Conservation (phyloP, 148 eudicot genomes). For the Suaeda aralocaspica region DNA sequence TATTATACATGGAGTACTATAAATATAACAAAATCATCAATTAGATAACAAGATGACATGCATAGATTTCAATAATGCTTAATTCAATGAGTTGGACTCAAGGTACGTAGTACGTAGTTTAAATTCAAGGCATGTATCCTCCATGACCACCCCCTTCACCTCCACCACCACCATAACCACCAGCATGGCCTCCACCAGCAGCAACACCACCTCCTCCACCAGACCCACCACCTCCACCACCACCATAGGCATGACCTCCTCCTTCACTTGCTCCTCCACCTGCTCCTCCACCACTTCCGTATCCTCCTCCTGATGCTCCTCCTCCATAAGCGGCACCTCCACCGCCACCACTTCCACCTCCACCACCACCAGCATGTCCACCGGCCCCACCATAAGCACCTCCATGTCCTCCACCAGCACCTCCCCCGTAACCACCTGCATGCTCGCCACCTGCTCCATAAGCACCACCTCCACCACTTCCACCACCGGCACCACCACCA, state of each 20-base stretch:
- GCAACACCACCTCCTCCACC: conserved; percentile 18
- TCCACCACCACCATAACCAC: conserved; percentile 20
- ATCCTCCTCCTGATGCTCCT: conserved; percentile 21
- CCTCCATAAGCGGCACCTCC: conserved; percentile 28
- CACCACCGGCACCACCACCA: conserved; percentile 25
- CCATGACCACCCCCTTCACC: conserved; percentile 14
- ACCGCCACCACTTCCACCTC: conserved; percentile 31
- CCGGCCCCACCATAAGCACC: conserved; percentile 27
- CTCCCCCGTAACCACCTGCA: conserved; percentile 31
- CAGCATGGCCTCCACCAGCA: conserved; percentile 19
- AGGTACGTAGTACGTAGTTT: too few species aligned
- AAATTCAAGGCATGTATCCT: conserved; percentile 15
- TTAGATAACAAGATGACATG: too few species aligned
- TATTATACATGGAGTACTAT: too few species aligned
- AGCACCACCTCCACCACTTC: conserved; percentile 25
- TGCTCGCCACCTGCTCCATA: conserved; percentile 20
- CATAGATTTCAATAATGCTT: too few species aligned
- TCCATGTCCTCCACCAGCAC: conserved; percentile 29
- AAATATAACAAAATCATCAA: too few species aligned
- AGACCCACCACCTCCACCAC: conserved; percentile 14
- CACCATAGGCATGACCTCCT: conserved; percentile 22
- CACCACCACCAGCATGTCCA: conserved; percentile 33
- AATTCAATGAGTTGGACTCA: too few species aligned
- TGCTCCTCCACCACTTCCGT: conserved; percentile 22
- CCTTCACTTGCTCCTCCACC: conserved; percentile 23